Conservation (phyloP, 148 eudicot genomes). For the Vaccinium vitisidaea region DNA sequence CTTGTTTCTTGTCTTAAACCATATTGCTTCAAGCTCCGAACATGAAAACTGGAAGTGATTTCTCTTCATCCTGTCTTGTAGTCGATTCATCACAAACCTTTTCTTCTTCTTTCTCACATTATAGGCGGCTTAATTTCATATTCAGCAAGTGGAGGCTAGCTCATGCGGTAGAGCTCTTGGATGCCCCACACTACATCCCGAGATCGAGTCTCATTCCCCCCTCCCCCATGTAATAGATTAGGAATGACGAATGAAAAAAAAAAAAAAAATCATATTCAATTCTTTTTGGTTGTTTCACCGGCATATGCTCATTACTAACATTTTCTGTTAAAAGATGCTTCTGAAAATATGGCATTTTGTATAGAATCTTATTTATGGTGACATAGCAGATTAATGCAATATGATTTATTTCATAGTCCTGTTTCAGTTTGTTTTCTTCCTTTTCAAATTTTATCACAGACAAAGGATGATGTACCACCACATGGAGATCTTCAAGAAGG, state of each 20-base stretch:
- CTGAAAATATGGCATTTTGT: not conserved
- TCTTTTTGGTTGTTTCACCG: not conserved
- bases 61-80: constrained; percentile 6
- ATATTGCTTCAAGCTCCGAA: not conserved
- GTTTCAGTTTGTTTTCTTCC: constrained; percentile 15
- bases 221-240: too few species aligned
- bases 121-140: not conserved
- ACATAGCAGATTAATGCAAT: not conserved
- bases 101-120: not conserved
- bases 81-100: not conserved
- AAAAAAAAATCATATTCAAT: not conserved
- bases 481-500: constrained; percentile 83
- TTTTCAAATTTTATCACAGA: constrained; percentile 39
- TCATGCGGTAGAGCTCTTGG: too few species aligned
- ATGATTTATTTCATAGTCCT: not conserved
- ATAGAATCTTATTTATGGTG: not conserved
- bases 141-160: too few species aligned
- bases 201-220: too few species aligned
- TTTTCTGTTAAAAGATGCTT: not conserved
- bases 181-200: too few species aligned
- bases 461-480: constrained; percentile 86
- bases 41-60: not conserved
- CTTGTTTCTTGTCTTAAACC: not conserved
- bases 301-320: not conserved
- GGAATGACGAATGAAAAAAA: too few species aligned